Percentiles rank a stretch among this genome's conserved stretches.
Evolutionary conservation across 495 filamentous ascomycete genomes (phyloP).

Genomic region (Penicillium alfredii): DNA sequence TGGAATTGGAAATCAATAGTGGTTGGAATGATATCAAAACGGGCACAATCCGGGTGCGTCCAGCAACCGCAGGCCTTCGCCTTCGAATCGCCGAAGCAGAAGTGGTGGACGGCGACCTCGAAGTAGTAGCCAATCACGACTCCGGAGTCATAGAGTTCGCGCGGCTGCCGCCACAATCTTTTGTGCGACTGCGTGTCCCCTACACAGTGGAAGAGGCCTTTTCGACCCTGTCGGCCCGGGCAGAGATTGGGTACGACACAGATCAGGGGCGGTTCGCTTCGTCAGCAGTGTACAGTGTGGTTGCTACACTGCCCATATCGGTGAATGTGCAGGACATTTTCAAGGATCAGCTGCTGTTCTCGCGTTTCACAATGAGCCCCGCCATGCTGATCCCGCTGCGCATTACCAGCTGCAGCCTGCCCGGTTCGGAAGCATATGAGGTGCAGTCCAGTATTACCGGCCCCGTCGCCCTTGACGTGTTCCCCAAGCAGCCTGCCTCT

Average conservation of each 20-base stretch:
- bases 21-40: conserved; percentile 70
- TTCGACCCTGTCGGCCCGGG: conserved; percentile 61
- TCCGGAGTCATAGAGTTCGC: conserved; percentile 64
- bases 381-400: conserved; percentile 68
- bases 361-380: conserved; percentile 81
- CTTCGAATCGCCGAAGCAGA: conserved; percentile 68
- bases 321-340: conserved; percentile 98
- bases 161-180: conserved; percentile 43
- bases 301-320: conserved; percentile 73
- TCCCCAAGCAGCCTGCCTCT: conserved; percentile 73
- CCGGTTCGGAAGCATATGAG: conserved; percentile 62
- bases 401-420: conserved; percentile 62
- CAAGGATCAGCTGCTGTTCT: conserved; percentile 75
- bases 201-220: conserved; percentile 81
- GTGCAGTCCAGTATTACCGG: conserved; percentile 55
- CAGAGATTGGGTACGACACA: conserved; percentile 76
- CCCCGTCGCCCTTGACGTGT: conserved; percentile 56
- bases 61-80: conserved; percentile 82
- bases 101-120: conserved; percentile 48
- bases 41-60: conserved; percentile 65
- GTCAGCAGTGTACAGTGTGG: conserved; percentile 51
- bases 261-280: conserved; percentile 66
- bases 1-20: conserved; percentile 67
- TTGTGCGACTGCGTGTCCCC: conserved; percentile 60
- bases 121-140: conserved; percentile 51